Base-by-base conservation (phyloP, 2,329 filamentous ascomycete genomes). In the Botrytis deweyae region DNA sequence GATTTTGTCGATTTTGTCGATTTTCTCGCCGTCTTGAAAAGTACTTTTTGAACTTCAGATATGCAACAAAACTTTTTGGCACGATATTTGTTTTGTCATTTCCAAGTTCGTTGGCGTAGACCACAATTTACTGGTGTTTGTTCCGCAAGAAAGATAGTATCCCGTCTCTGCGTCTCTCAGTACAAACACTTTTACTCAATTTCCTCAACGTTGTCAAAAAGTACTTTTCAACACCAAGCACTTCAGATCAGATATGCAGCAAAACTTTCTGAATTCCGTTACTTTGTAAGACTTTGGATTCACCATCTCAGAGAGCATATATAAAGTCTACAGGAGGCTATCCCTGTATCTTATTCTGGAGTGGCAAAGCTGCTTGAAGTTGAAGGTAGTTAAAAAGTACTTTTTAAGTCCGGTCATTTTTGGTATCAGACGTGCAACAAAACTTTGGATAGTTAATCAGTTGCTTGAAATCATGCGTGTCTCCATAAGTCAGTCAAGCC, bases 301-400 rank as follows among this genome's bases (percentile, higher is more conserved):
- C 0, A 1, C 9, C 25, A 9, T 18, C 29, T 49, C 20, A 2
- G 1, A 3, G 4, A 14, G 10, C 0, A 25, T 16, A 1, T 49
- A 0, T 2, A 8, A 36, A 44, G 14, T 16, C 2, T 6, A 49
- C 12, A n/a, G 22, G 7, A 49, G 29, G 2, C 16, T 14, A 0
- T 8, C 7, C 9, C 63, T 25, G 5, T 29, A 25, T 36, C 5
- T 14, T 25, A 25, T 25, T 16, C n/a, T 6, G 20, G 5, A 25
- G 4, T 49, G 14, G 10, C 1, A 65, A 49, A n/a, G 8, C 22
- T 20, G 20, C 14, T 7, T 18, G 25, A 49, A 65, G 14, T 25
- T n/a, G 22, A 36, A 29, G 20, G 4, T 9, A 20, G 38, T 29
- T 14, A 10, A 12, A 65, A 44, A 44, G n/a, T 64, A 44, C 40